These are phyloP conservation scores for Metschnikowia proteae DNA, from an alignment of 805 yeast species.

Conservation along the genomic window DNA sequence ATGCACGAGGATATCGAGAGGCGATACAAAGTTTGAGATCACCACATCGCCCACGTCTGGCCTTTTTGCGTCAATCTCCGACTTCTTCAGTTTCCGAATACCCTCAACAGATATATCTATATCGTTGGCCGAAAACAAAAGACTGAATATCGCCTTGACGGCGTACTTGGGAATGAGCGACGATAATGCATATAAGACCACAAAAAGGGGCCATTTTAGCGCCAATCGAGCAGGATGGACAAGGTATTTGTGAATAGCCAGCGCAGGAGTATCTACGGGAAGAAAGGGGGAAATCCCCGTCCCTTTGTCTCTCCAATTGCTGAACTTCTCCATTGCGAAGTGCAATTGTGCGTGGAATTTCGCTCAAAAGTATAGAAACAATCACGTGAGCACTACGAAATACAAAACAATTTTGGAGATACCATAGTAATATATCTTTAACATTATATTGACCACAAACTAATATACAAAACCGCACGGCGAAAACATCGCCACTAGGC, in stretches of 20 bases:
- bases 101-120: conserved; percentile 46
- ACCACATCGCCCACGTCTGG: conserved; percentile 48
- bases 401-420: background rate
- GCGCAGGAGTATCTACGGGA: conserved; percentile 43
- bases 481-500: conserved; percentile 18
- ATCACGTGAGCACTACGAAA: background rate
- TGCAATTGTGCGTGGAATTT: background rate
- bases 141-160: conserved; percentile 17
- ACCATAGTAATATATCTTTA: conserved; percentile 13
- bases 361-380: background rate
- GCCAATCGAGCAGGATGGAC: conserved; percentile 14
- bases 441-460: conserved; percentile 24
- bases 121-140: conserved; percentile 35
- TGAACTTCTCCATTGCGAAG: conserved; percentile 41
- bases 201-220: conserved; percentile 30
- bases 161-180: conserved; percentile 19
- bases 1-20: conserved; percentile 50
- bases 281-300: conserved; percentile 92
- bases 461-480: conserved; percentile 22
- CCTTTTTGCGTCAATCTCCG: conserved; percentile 26
- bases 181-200: conserved; percentile 16
- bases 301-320: conserved; percentile 82
- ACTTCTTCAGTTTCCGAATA: conserved; percentile 41
- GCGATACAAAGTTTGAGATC: conserved; percentile 56
- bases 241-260: conserved; percentile 9